These are phyloP conservation scores for Austroboletus festivus DNA, from an alignment of 768 basidiomycete genomes.

Conservation along the genomic window DNA sequence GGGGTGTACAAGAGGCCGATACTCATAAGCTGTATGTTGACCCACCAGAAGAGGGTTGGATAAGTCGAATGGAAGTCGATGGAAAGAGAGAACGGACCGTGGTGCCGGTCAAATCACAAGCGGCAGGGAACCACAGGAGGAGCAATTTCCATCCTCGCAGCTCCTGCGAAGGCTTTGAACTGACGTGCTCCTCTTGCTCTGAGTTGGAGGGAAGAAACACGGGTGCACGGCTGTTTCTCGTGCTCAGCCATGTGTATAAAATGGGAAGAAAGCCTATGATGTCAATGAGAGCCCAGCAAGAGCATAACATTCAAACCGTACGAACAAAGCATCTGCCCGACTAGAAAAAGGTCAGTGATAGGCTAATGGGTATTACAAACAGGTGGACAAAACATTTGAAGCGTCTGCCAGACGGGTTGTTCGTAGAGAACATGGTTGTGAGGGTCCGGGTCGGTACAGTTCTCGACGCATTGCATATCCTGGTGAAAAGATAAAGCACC, in stretches of 20 bases:
- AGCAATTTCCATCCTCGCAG: conserved; percentile 69
- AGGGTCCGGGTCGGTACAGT: conserved; percentile 70
- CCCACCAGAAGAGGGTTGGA: conserved; percentile 18
- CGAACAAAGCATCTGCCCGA: conserved; percentile 93
- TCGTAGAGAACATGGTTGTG: conserved; percentile 72
- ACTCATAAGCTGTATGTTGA: conserved; percentile 71
- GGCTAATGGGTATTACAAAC: conserved; percentile 9
- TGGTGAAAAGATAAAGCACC: conserved; percentile 30
- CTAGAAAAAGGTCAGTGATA: conserved; percentile 45
- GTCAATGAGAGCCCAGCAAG: conserved; percentile 14
- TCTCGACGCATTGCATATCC: conserved; percentile 99
- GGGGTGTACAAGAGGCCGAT: conserved; percentile 93
- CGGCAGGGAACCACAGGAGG: conserved; percentile 84
- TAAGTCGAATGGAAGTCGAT: conserved; percentile 2
- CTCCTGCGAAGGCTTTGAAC: conserved; percentile 37
- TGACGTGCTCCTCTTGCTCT: conserved; percentile 40
- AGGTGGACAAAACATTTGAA: conserved; percentile 73
- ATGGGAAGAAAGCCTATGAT: conserved; percentile 79
- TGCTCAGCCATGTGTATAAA: conserved; percentile 61
- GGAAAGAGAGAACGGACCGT: conserved; percentile 53
- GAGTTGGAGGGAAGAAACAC: conserved; percentile 55
- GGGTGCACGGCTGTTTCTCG: conserved; percentile 43
- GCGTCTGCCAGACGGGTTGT: conserved; percentile 91
- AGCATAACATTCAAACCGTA: conserved; percentile 27
- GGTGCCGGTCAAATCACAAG: conserved; percentile 88